These are phyloP conservation scores for Solioccasus polychromus DNA, from an alignment of 768 basidiomycete species.

Conservation along the genomic window DNA sequence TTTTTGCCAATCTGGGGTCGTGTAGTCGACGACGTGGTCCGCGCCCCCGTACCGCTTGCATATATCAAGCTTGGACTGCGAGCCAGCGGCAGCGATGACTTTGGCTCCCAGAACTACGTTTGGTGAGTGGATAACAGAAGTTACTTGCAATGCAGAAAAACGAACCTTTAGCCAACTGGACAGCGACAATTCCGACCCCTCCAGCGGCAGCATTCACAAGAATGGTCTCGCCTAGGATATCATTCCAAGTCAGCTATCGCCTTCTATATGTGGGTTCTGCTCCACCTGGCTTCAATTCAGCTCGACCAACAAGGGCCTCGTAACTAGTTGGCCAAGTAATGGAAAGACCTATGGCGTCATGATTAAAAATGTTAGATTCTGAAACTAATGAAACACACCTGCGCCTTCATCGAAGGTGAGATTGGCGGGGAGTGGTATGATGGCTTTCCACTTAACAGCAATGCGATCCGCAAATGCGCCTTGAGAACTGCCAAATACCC, in stretches of 20 bases:
- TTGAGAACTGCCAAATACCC: constrained; percentile 81
- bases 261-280: not conserved
- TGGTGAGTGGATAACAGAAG: not conserved
- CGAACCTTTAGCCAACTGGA: constrained; percentile 88
- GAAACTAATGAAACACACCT: constrained; percentile 40
- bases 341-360: constrained; percentile 52
- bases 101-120: constrained; percentile 77
- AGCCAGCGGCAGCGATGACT: constrained; percentile 92
- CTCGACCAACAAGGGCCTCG: constrained; percentile 85
- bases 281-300: constrained; percentile 71
- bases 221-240: constrained; percentile 73
- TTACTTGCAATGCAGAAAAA: constrained; percentile 1
- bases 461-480: constrained; percentile 82
- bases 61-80: constrained; percentile 74
- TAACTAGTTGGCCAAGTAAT: constrained; percentile 95
- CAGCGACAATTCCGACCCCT: constrained; percentile 88
- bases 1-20: constrained; percentile 79
- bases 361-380: not conserved
- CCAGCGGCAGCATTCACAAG: constrained; percentile 96
- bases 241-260: constrained; percentile 5
- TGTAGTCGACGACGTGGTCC: constrained; percentile 81
- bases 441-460: constrained; percentile 44
- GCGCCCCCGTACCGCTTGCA: constrained; percentile 76
- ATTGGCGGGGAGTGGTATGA: constrained; percentile 69
- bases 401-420: constrained; percentile 86